phyloP scores from a whole-genome alignment of 768 basidiomycete species.

The Hortiboletus campestris region DNA sequence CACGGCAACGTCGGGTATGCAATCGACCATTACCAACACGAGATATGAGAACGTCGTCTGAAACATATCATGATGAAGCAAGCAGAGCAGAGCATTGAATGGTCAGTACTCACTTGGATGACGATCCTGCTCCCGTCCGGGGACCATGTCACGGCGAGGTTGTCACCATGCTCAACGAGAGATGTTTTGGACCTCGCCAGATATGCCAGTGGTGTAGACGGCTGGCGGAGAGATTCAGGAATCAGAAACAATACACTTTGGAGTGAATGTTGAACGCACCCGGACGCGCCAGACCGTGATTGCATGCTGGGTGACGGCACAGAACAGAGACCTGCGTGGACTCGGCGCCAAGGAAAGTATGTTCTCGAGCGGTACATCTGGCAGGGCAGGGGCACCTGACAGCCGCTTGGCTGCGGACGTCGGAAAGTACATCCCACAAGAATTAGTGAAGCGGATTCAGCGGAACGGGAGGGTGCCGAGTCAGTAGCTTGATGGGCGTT shows the following conservation, averaged over 20 bases:
- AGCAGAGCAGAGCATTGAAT: background rate
- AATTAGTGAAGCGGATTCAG: background rate
- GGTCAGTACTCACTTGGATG: slow-evolving; percentile 57
- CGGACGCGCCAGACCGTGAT: slow-evolving; percentile 81
- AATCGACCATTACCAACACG: slow-evolving; percentile 68
- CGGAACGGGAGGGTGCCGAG: background rate
- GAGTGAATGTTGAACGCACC: slow-evolving; percentile 42
- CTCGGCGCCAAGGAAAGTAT: slow-evolving; percentile 61
- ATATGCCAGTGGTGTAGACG: slow-evolving; percentile 67
- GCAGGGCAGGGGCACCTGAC: slow-evolving; percentile 65
- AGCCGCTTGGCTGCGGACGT: slow-evolving; percentile 75
- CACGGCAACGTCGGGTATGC: slow-evolving; percentile 50
- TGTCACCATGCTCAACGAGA: slow-evolving; percentile 81
- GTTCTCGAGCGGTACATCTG: slow-evolving; percentile 56
- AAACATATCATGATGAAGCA: background rate
- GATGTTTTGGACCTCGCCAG: slow-evolving; percentile 76
- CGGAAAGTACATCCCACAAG: slow-evolving; percentile 73
- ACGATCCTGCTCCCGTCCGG: slow-evolving; percentile 78
- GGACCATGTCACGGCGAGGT: slow-evolving; percentile 73
- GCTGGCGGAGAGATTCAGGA: slow-evolving; percentile 40
- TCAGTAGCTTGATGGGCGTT: background rate
- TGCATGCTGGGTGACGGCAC: slow-evolving; percentile 66
- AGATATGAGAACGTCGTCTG: slow-evolving; percentile 83
- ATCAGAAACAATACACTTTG: background rate
- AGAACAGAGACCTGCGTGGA: slow-evolving; percentile 76